A percentile compares a stretch with the other conserved stretches of the same genome.
phyloP scores from a whole-genome alignment of 768 basidiomycete genomes.

The Mrakia blollopis region DNA sequence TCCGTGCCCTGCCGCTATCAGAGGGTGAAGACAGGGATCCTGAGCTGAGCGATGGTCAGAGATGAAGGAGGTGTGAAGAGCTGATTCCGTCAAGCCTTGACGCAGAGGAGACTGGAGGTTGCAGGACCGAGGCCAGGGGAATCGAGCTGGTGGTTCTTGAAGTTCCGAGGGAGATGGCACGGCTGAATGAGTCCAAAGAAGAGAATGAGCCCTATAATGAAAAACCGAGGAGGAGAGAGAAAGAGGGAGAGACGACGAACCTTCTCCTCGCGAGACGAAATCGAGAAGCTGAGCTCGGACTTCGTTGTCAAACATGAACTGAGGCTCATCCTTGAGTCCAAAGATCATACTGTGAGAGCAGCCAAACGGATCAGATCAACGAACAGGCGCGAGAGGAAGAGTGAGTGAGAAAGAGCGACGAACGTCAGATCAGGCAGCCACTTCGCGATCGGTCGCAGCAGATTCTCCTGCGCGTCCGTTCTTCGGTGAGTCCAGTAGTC shows the following conservation, averaged over 20 bases:
- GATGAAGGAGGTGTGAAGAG: slow-evolving; percentile 27
- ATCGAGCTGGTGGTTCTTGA: not conserved
- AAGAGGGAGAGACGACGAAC: not conserved
- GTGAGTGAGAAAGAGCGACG: not conserved
- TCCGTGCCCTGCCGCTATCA: slow-evolving; percentile 17
- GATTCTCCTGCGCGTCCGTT: slow-evolving; percentile 19
- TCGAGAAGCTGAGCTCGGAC: not conserved
- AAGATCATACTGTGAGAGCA: slow-evolving; percentile 17
- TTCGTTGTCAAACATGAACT: slow-evolving; percentile 26
- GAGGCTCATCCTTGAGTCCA: slow-evolving; percentile 32
- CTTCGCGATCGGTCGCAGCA: slow-evolving; percentile 13
- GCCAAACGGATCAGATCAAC: not conserved
- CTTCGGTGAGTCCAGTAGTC: slow-evolving; percentile 33
- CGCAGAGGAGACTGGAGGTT: slow-evolving; percentile 38
- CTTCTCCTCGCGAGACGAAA: not conserved
- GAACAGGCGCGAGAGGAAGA: not conserved
- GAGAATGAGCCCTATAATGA: too few relatives aligned
- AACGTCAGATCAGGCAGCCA: slow-evolving; percentile 25
- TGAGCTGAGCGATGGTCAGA: slow-evolving; percentile 14
- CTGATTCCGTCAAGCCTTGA: slow-evolving; percentile 2
- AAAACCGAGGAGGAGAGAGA: not conserved
- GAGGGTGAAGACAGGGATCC: slow-evolving; percentile 28
- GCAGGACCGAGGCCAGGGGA: slow-evolving; percentile 36
- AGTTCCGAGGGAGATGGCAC: not conserved
- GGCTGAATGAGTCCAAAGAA: not conserved